Evolutionary conservation across 495 filamentous ascomycete species (phyloP), one percentile per base, ranked within the genome.

Genomic region (Daldinia caldariorum): DNA sequence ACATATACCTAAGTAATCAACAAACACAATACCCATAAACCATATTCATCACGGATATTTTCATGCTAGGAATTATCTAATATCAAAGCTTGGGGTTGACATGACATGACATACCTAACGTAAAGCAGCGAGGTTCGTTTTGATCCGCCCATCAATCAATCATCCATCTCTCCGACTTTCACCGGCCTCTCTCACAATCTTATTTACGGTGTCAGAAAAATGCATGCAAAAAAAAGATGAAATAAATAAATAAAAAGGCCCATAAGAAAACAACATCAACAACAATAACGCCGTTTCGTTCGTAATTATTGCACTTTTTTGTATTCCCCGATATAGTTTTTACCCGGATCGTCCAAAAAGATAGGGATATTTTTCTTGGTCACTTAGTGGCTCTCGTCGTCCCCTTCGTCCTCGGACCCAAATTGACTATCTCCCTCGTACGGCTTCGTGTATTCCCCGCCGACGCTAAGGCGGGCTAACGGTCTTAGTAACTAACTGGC

Each of bases 401-500:
- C 68, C 9, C 65, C 70, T 34, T 72, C 65, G 31, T 54, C 65
- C 16, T 69, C 65, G 3, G 65, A 55, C 13, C 61, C 61, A 29
- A 67, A 72, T 35, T 68, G 69, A 41, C 69, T 67, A 29, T 72
- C 61, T n/a, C 61, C 65, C 2, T 65, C 61, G 16, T 66, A 69
- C 4, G 57, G 51, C 22, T 57, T 62, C 32, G 45, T 38, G 16
- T 35, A 29, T n/a, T 26, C n/a, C 3, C 2, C 16, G n/a, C 5
- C 34, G 37, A 67, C 63, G 49, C 22, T 31, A 3, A 69, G 58
- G 58, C 35, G 66, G 45, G 37, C 29, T 31, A 69, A 58, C 37
- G 72, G 64, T 55, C 69, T 53, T 38, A 37, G 75, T 35, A 74
- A 63, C 75, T 77, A 75, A 50, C 70, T 75, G 14, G 68, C 31